These are phyloP conservation scores for Escallonia herrerae DNA, from an alignment of 129 eudicot genomes.

Conservation along the genomic window DNA sequence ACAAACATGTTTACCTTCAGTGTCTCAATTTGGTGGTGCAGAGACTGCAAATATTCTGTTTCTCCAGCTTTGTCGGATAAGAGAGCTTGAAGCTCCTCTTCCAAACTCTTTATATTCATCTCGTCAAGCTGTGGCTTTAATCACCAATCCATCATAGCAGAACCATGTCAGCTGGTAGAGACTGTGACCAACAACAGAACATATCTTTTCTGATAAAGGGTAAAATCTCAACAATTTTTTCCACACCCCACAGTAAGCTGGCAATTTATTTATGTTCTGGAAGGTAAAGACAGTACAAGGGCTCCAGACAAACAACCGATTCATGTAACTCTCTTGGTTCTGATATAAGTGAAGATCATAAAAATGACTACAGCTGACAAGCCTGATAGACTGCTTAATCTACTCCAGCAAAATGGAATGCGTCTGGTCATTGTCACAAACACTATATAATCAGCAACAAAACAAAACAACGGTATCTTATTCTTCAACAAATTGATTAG, in stretches of 20 bases:
- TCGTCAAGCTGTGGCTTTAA: constrained; percentile 50
- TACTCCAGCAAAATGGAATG: constrained; percentile 24
- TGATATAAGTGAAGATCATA: no score
- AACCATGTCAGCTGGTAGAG: not conserved
- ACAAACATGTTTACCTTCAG: constrained; percentile 37
- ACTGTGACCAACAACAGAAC: not conserved
- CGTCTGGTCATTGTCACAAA: no score
- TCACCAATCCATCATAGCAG: constrained; percentile 15
- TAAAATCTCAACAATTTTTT: not conserved
- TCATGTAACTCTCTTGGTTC: no score
- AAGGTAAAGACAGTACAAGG: not conserved
- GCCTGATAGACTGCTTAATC: constrained; percentile 53
- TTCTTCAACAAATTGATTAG: no score
- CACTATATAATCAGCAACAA: no score
- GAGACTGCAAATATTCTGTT: constrained; percentile 56
- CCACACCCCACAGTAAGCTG: not conserved
- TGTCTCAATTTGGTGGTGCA: constrained; percentile 51
- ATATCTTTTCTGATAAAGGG: not conserved
- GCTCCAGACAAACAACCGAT: not conserved
- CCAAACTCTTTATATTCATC: constrained; percentile 40
- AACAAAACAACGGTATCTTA: no score
- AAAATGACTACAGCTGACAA: constrained; percentile 22
- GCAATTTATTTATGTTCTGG: no score
- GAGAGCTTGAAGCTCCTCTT: constrained; percentile 70
- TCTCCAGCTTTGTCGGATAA: constrained; percentile 65